A percentile compares a stretch with the other conserved stretches of the same genome.
phyloP scores from a whole-genome alignment of 345 rosid genomes.

The Salix suchowensis region DNA sequence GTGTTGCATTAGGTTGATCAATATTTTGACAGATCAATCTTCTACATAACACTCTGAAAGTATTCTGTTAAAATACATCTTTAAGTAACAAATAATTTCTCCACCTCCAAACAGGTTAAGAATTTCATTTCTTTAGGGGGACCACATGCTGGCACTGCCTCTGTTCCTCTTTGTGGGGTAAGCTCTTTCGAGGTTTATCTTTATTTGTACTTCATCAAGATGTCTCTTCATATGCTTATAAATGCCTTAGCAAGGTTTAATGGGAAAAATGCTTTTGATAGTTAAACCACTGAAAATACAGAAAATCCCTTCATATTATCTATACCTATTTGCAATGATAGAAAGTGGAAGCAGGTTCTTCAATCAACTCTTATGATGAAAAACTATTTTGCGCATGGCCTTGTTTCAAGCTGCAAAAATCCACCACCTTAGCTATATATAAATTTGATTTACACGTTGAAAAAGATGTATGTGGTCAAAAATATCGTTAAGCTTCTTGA shows the following conservation, averaged over 20 bases:
- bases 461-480: not conserved
- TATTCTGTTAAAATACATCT: not conserved
- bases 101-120: conserved; percentile 45
- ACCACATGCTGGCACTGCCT: conserved; percentile 96
- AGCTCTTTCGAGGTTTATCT: conserved; percentile 21
- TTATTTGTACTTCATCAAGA: not conserved
- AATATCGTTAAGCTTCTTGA: not conserved
- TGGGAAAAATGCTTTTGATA: not conserved
- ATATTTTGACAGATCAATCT: not conserved
- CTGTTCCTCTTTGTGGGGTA: conserved; percentile 94
- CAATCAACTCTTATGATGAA: not conserved
- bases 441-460: not conserved
- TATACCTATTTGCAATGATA: not conserved
- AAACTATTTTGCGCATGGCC: not conserved
- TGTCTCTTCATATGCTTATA: not conserved
- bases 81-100: not conserved
- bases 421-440: not conserved
- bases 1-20: not conserved
- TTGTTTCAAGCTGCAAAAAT: not conserved
- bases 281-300: not conserved
- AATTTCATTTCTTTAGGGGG: conserved; percentile 86
- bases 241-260: not conserved
- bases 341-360: not conserved
- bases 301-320: not conserved
- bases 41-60: not conserved